Conservation (phyloP, 352 stramenopile species). For the Pythium aquatile region DNA sequence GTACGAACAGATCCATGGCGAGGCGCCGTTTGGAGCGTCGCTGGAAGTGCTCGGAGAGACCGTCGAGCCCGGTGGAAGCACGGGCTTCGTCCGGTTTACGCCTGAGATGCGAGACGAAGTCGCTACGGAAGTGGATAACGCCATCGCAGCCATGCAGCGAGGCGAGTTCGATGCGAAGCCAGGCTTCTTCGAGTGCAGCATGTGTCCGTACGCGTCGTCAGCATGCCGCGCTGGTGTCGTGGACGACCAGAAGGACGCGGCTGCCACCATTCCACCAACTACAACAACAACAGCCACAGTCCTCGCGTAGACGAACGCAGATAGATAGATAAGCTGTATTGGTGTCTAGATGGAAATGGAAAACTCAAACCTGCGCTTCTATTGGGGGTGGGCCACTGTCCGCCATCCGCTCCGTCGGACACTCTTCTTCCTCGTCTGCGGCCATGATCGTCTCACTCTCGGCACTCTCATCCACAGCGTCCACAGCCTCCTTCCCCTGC, state of each 20-base stretch:
- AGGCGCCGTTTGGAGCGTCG: conserved; percentile 47
- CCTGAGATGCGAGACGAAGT: conserved; percentile 33
- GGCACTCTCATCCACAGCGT: not conserved
- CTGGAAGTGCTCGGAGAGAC: conserved; percentile 55
- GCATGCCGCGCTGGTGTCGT: conserved; percentile 38
- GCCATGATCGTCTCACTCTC: not conserved
- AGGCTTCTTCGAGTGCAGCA: conserved; percentile 60
- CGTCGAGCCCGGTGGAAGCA: conserved; percentile 11
- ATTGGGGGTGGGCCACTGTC: not conserved
- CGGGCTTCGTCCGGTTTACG: conserved; percentile 47
- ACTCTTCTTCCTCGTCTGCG: not conserved
- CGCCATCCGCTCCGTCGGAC: not conserved
- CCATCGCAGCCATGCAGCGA: conserved; percentile 40
- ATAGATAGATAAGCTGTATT: conserved; percentile 1
- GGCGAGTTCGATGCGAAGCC: conserved; percentile 57
- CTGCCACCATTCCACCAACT: not conserved
- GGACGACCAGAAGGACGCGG: conserved; percentile 5
- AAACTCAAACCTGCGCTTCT: not conserved
- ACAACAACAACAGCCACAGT: too few species aligned
- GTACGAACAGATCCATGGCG: conserved; percentile 54
- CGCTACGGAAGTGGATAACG: conserved; percentile 21
- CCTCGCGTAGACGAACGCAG: not conserved
- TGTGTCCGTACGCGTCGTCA: conserved; percentile 69
- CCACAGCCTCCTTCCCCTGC: not conserved
- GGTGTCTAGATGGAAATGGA: not conserved